Evolutionary conservation across 2,329 filamentous ascomycete genomes (phyloP).

Genomic region (Elsinoe perseae): DNA sequence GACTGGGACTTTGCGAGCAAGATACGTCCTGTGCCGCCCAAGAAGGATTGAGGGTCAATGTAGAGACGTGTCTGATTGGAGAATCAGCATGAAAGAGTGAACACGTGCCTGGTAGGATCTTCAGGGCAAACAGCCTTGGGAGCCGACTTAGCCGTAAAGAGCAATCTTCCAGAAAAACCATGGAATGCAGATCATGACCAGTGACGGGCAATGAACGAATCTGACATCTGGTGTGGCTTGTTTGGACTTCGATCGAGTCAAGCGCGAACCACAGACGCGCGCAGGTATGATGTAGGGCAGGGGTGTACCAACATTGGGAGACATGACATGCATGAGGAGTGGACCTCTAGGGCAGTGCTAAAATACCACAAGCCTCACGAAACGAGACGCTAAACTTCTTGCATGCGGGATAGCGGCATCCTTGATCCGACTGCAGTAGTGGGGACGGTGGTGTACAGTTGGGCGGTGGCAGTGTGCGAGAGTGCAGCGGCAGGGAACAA

Average conservation of each 20-base stretch:
- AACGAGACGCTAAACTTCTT: background rate
- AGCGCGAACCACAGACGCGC: background rate
- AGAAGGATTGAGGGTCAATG: conserved; percentile 16
- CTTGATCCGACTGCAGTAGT: background rate
- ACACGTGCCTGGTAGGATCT: conserved; percentile 13
- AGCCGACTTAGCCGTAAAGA: conserved; percentile 13
- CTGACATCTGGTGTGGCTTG: conserved; percentile 3
- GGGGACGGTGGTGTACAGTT: background rate
- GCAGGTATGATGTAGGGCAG: conserved; percentile 9
- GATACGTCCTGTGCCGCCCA: conserved; percentile 17
- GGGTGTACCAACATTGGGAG: background rate
- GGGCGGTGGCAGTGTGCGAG: conserved; percentile 10
- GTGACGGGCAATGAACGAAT: conserved; percentile 12
- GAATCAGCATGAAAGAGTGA: conserved; percentile 8
- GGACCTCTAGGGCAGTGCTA: conserved; percentile 9
- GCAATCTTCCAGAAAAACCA: conserved; percentile 14
- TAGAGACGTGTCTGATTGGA: background rate
- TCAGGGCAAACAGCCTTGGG: conserved; percentile 8
- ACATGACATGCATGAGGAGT: conserved; percentile 10
- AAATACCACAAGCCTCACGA: conserved; percentile 7
- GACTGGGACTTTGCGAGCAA: conserved; percentile 33
- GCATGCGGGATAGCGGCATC: background rate
- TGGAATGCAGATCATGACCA: background rate
- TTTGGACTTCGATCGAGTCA: background rate
- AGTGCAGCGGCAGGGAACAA: background rate